Evolutionary conservation across 192 early-diverging fungal species (phyloP), one percentile per base, ranked within the genome.

Genomic region (Coemansia erecta): DNA sequence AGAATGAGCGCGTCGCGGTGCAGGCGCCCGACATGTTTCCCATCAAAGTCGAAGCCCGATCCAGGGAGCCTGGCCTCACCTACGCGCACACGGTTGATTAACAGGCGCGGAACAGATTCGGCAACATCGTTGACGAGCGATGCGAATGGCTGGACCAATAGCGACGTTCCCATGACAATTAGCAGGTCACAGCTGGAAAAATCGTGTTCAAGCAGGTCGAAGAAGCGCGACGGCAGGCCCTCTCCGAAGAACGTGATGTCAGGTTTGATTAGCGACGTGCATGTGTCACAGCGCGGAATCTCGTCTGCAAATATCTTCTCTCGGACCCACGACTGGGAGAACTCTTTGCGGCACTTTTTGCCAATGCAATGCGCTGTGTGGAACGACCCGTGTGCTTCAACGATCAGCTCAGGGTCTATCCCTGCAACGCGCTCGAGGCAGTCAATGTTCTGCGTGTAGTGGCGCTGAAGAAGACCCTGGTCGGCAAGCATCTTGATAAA

Each of bases 221-320:
- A 84, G 54, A 97, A 97, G 19, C 87, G 85, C 14, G 74, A 60
- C 9, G 97, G 97, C 48, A 99, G 74, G 17, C 73, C 64, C 70
- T 99, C 92, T 17, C 94, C 94, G 78, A 99, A 99, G 63, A 99
- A 99, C 0, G 92, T 94, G 58, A 99, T 98, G 59, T 94, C 87
- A 9, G 94, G 95, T 63, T 98, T 98, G 64, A 98, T 85, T 17
- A 90, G 69, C 5, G 85, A 51, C 19, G 44, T 51, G 71, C 94
- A 96, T 13, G 46, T 11, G 12, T 53, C 49, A 62, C 94, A 99
- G 19, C 68, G 73, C 6, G 94, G 92, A 15, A 93, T 85, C 31
- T 80, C 67, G 23, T 82, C 78, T 23, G 53, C 49, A 28, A 86
- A 57, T 33, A 92, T 81, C 50, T 67, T 61, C 48, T 80, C 78